Percentiles rank a stretch among this genome's conserved stretches.
These are phyloP conservation scores for Dalbergia oliveri DNA, from an alignment of 306 rosid genomes.

Conservation along the genomic window DNA sequence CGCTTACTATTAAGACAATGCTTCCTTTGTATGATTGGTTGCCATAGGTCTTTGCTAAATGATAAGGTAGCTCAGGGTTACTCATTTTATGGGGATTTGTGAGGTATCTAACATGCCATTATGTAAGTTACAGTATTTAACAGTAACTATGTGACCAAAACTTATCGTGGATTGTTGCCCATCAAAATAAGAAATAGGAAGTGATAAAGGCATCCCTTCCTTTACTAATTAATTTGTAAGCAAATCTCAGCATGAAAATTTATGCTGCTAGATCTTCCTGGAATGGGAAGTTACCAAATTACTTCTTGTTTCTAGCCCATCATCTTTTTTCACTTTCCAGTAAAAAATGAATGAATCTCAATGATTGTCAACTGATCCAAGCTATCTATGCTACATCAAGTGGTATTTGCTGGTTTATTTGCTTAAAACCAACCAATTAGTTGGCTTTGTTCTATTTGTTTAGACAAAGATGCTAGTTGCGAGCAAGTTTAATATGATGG, in stretches of 20 bases:
- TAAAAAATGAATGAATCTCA: neutral
- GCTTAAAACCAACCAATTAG: conserved; percentile 1
- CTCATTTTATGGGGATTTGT: neutral
- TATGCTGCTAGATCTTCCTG: conserved; percentile 3
- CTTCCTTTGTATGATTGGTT: conserved; percentile 18
- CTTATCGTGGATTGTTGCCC: neutral
- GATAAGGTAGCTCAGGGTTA: conserved; percentile 28
- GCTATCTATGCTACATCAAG: neutral
- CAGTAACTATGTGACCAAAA: neutral
- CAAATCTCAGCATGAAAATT: neutral
- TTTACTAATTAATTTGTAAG: conserved; percentile 15
- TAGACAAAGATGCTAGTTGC: neutral
- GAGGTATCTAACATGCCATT: conserved; percentile 1
- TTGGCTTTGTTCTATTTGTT: conserved; percentile 16
- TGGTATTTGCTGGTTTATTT: neutral
- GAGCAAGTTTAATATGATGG: neutral
- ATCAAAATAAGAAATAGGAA: neutral
- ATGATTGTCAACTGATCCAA: conserved; percentile 2
- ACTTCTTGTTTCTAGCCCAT: neutral
- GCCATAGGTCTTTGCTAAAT: neutral
- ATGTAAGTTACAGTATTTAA: neutral
- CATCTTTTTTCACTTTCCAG: neutral
- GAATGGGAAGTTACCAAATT: neutral
- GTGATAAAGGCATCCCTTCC: conserved; percentile 1
- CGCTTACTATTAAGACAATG: conserved; percentile 12